Conservation (phyloP, 768 basidiomycete species). For the Leccinum subtestaceum region DNA sequence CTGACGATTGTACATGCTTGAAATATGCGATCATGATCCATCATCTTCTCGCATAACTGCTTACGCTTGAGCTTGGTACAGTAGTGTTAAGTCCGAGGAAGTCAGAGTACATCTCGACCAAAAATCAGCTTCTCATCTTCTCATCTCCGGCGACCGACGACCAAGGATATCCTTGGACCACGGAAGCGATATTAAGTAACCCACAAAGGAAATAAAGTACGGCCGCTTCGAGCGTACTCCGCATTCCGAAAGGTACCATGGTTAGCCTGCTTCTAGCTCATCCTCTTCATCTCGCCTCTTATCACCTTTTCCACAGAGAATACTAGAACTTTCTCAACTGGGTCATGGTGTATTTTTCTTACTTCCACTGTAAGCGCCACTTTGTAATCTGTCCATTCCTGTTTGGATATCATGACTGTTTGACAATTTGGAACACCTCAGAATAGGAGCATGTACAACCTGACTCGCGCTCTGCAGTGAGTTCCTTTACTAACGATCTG, state of each 20-base stretch:
- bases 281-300: slow-evolving; percentile 23
- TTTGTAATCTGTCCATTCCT: background rate
- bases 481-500: background rate
- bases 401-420: background rate
- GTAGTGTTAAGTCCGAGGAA: slow-evolving; percentile 38
- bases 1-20: slow-evolving; percentile 32
- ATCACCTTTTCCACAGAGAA: slow-evolving; percentile 19
- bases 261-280: slow-evolving; percentile 19
- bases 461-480: background rate
- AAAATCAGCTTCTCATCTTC: slow-evolving; percentile 18
- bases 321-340: background rate
- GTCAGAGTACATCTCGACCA: slow-evolving; percentile 34
- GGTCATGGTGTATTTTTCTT: background rate
- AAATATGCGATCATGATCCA: slow-evolving; percentile 36
- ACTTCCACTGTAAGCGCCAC: background rate
- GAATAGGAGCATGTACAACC: background rate
- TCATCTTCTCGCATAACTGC: slow-evolving; percentile 33
- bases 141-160: slow-evolving; percentile 36
- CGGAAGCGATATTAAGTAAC: slow-evolving; percentile 21
- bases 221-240: slow-evolving; percentile 38
- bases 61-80: slow-evolving; percentile 33
- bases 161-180: slow-evolving; percentile 17
- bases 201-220: slow-evolving; percentile 38
- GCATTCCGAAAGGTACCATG: slow-evolving; percentile 38
- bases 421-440: background rate